Evolutionary conservation across 441 rosid genomes (phyloP), one percentile per base, ranked within the genome.

Genomic region (Erodium chrysanthum): DNA sequence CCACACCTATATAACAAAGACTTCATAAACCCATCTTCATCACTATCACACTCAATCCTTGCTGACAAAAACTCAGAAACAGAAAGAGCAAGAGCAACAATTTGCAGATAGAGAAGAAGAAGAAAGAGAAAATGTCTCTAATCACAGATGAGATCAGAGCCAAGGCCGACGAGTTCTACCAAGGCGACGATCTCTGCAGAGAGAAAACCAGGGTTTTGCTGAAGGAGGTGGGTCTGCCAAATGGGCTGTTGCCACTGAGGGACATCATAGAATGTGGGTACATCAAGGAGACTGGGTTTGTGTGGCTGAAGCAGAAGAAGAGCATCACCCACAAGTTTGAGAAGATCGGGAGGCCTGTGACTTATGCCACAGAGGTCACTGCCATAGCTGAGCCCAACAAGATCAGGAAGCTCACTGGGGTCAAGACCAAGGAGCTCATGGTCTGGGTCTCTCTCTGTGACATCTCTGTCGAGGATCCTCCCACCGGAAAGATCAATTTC

Each of bases 371-470:
- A 0, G 96, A 87, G 56, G 91, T 93, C 74, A 91, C 96, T 0
- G 97, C 98, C 0, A 67, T 73, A 1, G 82, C 84, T 0, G 89
- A 83, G 80, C 65, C 70, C 0, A 73, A 74, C 68, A 90, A 78
- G 93, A 90, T 93, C 84, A 91, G 82, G 96, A 91, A 86, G 75
- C 90, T 93, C 7, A 89, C 85, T 0, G 98, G 98, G 7, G 97
- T 93, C 11, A 91, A 91, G 83, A 82, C 88, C 68, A 91, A 89
- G 81, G 98, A 93, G 85, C 85, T 93, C 35, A 72, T 93, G 68
- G 8, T 91, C 18, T 93, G 98, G 98, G 56, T 93, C 25, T 66
- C 85, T 18, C 74, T 93, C 29, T 52, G 84, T 62, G 97, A 91
- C 17, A 92, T 93, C 68, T 84, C 40, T 37, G 18, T 83, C 27